Evolutionary conservation across 2,329 filamentous ascomycete genomes (phyloP), one percentile per base, ranked within the genome.

Genomic region (Dothistroma septosporum): DNA sequence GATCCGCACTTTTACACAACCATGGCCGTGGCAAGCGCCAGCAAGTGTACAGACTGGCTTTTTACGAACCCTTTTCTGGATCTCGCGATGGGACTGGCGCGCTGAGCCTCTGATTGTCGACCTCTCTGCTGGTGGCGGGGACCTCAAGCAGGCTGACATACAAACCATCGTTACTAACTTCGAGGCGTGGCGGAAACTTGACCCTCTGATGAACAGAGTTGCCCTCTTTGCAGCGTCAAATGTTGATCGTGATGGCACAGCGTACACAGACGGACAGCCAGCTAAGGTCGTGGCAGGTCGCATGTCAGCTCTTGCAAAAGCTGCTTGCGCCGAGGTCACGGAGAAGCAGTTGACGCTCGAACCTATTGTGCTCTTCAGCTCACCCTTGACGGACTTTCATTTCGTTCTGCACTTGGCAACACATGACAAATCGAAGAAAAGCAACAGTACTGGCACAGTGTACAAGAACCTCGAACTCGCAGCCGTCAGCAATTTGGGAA

Each of bases 61-160:
- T 72, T 76, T 96, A 31, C 86, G 92, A 22, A 90, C 90, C 0
- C 79, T 99, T 1, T 79, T 87, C 33, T 89, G 93, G 74, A 80
- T 99, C 14, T 86, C 92, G 1, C 83, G 86, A 47, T 99, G 94
- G 92, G 91, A 97, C 73, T 99, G 94, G 94, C 85, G 90, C 31
- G 81, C 87, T 8, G 87, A 92, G 57, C 89, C 94, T 1, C 80
- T 97, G 33, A 81, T 96, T 35, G 82, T 97, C 28, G 91, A 97
- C 73, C 83, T 91, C 28, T 69, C 68, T 31, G 69, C 64, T 14
- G 62, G 65, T 55, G 31, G 50, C 19, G 56, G 60, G 4, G 61
- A 62, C n/a, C 80, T 95, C 70, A 83, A 83, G 8, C 75, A 79
- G 8, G 78, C 83, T 11, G 85, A 89, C 32, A 81, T 88, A 11